These are phyloP conservation scores for Viridothelium virens DNA, from an alignment of 495 filamentous ascomycete species.

Conservation along the genomic window DNA sequence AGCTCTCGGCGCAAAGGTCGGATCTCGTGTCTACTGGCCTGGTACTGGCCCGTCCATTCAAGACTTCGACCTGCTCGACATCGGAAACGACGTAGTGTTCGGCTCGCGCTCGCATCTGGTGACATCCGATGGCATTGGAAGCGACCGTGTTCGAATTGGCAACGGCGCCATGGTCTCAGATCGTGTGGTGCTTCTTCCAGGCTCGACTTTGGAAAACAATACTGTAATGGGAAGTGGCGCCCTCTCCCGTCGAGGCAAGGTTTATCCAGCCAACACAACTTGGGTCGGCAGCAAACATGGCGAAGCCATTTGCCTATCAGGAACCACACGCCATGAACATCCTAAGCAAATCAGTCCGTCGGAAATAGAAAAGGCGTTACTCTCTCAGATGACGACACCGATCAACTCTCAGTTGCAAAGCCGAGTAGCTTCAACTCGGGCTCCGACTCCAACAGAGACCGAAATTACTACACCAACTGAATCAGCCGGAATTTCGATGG, in stretches of 20 bases:
- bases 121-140: slow-evolving; percentile 40
- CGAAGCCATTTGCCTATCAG: slow-evolving; percentile 37
- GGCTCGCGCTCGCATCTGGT: slow-evolving; percentile 41
- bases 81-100: slow-evolving; percentile 44
- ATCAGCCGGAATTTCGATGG: not conserved
- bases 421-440: not conserved
- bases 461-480: not conserved
- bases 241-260: slow-evolving; percentile 35
- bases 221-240: slow-evolving; percentile 42
- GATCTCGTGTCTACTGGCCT: slow-evolving; percentile 44
- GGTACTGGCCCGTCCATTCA: slow-evolving; percentile 40
- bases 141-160: slow-evolving; percentile 35
- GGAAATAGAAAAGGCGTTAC: slow-evolving; percentile 2
- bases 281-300: slow-evolving; percentile 42
- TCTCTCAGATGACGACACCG: not conserved
- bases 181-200: slow-evolving; percentile 38
- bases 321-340: not conserved
- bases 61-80: slow-evolving; percentile 41
- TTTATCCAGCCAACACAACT: slow-evolving; percentile 35
- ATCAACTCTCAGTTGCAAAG: slow-evolving; percentile 9
- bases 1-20: slow-evolving; percentile 39
- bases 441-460: not conserved
- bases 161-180: slow-evolving; percentile 43
- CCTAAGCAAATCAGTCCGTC: not conserved
- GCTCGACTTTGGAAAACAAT: slow-evolving; percentile 34